These are phyloP conservation scores for Plasmodium yoelii DNA, from an alignment of 169 alveolate genomes.

Conservation along the genomic window DNA sequence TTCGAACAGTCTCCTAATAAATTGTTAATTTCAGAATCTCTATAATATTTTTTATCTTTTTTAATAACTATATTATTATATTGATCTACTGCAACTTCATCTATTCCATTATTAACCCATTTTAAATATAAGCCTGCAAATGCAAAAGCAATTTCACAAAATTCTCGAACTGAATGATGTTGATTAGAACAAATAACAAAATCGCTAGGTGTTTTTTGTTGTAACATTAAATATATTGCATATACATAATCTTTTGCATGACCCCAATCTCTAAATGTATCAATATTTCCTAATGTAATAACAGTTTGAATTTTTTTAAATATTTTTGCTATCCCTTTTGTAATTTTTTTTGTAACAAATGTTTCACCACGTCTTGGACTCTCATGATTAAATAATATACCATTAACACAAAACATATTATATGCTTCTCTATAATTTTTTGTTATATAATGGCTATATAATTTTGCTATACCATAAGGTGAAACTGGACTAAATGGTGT, in stretches of 20 bases:
- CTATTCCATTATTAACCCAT: slow-evolving; percentile 80
- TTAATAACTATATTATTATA: slow-evolving; percentile 44
- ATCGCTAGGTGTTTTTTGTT: slow-evolving; percentile 82
- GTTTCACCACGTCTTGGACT: slow-evolving; percentile 86
- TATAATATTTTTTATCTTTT: slow-evolving; percentile 69
- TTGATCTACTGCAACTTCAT: slow-evolving; percentile 78
- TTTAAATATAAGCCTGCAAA: slow-evolving; percentile 67
- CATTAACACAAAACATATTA: slow-evolving; percentile 85
- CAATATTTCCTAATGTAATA: slow-evolving; percentile 82
- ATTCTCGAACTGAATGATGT: slow-evolving; percentile 77
- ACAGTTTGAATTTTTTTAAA: slow-evolving; percentile 32
- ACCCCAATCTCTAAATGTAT: slow-evolving; percentile 89
- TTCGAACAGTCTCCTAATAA: slow-evolving; percentile 83
- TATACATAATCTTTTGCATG: slow-evolving; percentile 87
- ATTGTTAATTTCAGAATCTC: slow-evolving; percentile 81
- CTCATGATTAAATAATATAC: slow-evolving; percentile 89
- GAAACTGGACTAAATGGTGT: slow-evolving; percentile 91
- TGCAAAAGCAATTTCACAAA: slow-evolving; percentile 77
- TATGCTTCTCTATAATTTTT: slow-evolving; percentile 84
- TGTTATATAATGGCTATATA: slow-evolving; percentile 82
- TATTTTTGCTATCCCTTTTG: slow-evolving; percentile 83
- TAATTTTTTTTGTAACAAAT: slow-evolving; percentile 86
- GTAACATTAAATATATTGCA: slow-evolving; percentile 87
- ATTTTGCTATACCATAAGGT: slow-evolving; percentile 90
- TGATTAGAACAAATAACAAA: slow-evolving; percentile 84